Conservation (phyloP, 2,329 filamentous ascomycete species). For the Proliferodiscus dingleyae region DNA sequence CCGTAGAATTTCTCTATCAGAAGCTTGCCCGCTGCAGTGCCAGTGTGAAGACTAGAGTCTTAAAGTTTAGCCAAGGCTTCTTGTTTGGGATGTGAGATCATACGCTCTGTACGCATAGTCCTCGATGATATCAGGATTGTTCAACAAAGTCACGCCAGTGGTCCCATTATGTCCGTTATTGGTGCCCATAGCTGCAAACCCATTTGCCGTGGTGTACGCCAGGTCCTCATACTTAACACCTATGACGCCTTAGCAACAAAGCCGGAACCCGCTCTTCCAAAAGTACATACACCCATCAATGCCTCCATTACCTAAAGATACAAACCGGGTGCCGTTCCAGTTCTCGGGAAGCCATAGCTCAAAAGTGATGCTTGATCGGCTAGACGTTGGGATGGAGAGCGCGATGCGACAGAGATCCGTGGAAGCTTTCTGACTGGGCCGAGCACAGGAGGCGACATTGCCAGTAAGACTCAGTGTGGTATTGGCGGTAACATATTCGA, state of each 20-base stretch:
- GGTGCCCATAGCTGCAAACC: slow-evolving; percentile 23
- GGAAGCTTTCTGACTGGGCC: slow-evolving; percentile 12
- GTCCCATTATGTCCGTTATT: slow-evolving; percentile 28
- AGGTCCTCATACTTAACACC: slow-evolving; percentile 16
- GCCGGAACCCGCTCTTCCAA: neutral
- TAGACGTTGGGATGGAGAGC: slow-evolving; percentile 13
- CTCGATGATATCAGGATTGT: slow-evolving; percentile 20
- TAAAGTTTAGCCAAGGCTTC: neutral
- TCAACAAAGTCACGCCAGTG: slow-evolving; percentile 12
- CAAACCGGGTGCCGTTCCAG: slow-evolving; percentile 36
- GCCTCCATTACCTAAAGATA: slow-evolving; percentile 33
- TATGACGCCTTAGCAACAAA: neutral
- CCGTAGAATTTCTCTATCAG: too few relatives aligned
- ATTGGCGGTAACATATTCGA: slow-evolving; percentile 8
- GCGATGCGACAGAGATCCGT: slow-evolving; percentile 20
- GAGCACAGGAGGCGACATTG: slow-evolving; percentile 13
- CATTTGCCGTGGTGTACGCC: slow-evolving; percentile 15
- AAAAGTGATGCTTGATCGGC: slow-evolving; percentile 9
- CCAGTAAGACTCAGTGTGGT: slow-evolving; percentile 8
- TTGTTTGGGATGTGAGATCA: neutral
- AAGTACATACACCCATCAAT: slow-evolving; percentile 20
- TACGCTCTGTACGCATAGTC: slow-evolving; percentile 23
- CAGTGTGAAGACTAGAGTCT: slow-evolving; percentile 1
- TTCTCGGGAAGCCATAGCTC: slow-evolving; percentile 30
- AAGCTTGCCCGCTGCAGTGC: neutral